Conservation (phyloP, 2,329 filamentous ascomycete genomes). For the Alternaria alternata region DNA sequence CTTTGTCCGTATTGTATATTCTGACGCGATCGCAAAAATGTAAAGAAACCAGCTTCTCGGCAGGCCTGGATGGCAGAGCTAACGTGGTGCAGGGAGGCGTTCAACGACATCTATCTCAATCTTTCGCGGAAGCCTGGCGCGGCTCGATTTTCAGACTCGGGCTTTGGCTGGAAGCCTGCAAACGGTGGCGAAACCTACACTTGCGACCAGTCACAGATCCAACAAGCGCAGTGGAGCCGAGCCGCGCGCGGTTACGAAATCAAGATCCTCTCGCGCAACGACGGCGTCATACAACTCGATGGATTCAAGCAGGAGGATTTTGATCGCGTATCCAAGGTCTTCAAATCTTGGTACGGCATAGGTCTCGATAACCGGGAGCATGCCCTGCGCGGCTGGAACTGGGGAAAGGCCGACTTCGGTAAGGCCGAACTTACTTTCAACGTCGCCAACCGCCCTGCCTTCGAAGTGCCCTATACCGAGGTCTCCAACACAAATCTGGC, state of each 20-base stretch:
- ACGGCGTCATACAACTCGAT: slow-evolving; percentile 89
- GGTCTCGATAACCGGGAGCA: slow-evolving; percentile 93
- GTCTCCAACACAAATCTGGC: slow-evolving; percentile 98
- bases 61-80: not conserved
- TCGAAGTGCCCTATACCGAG: slow-evolving; percentile 96
- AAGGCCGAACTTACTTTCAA: slow-evolving; percentile 96
- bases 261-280: slow-evolving; percentile 85
- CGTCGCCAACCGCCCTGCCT: slow-evolving; percentile 94
- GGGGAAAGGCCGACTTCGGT: slow-evolving; percentile 97
- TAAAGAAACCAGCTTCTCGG: not conserved
- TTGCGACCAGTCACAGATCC: slow-evolving; percentile 85
- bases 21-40: slow-evolving; percentile 9
- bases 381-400: slow-evolving; percentile 96
- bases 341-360: slow-evolving; percentile 98
- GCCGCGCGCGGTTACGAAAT: slow-evolving; percentile 92
- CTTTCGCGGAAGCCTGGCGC: slow-evolving; percentile 91
- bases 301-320: slow-evolving; percentile 95
- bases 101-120: slow-evolving; percentile 96
- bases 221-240: slow-evolving; percentile 90
- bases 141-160: slow-evolving; percentile 93
- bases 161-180: slow-evolving; percentile 92
- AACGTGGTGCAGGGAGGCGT: slow-evolving; percentile 74
- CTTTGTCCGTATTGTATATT: not conserved
- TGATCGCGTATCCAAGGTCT: slow-evolving; percentile 87
- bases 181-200: slow-evolving; percentile 92